phyloP scores from a whole-genome alignment of 1,139 yeast species.

The Scheffersomyces parashehatae region DNA sequence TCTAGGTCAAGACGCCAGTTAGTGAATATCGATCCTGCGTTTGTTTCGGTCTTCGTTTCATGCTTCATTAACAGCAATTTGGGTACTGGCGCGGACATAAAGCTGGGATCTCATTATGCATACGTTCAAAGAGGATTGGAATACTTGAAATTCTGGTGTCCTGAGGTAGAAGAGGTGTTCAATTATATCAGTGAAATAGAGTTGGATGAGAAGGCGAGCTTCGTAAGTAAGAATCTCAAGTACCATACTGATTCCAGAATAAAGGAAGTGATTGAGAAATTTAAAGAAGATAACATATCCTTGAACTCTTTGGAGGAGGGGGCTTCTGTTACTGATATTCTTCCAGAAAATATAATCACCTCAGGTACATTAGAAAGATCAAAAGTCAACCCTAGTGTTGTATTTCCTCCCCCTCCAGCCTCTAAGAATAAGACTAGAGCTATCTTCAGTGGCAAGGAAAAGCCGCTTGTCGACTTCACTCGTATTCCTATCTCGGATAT shows the following conservation, averaged over 20 bases:
- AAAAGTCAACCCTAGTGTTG: slow-evolving; percentile 30
- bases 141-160: slow-evolving; percentile 33
- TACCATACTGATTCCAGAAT: slow-evolving; percentile 18
- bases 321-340: not conserved
- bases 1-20: slow-evolving; percentile 17
- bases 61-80: slow-evolving; percentile 29
- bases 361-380: slow-evolving; percentile 6
- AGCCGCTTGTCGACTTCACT: slow-evolving; percentile 33
- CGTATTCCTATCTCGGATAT: slow-evolving; percentile 15
- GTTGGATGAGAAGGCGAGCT: not conserved
- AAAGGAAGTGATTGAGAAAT: slow-evolving; percentile 6
- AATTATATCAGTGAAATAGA: slow-evolving; percentile 9
- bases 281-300: slow-evolving; percentile 1
- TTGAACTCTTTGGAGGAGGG: not conserved
- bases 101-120: slow-evolving; percentile 31
- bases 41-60: slow-evolving; percentile 31
- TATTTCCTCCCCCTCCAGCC: slow-evolving; percentile 31
- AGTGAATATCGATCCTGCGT: slow-evolving; percentile 31
- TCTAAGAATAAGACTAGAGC: slow-evolving; percentile 25
- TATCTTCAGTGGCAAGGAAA: slow-evolving; percentile 22
- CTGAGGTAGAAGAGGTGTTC: slow-evolving; percentile 30
- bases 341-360: slow-evolving; percentile 1
- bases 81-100: slow-evolving; percentile 26
- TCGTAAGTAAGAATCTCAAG: slow-evolving; percentile 7
- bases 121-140: slow-evolving; percentile 31